Base-by-base conservation (phyloP, 441 rosid species). In the Sinapis alba region DNA sequence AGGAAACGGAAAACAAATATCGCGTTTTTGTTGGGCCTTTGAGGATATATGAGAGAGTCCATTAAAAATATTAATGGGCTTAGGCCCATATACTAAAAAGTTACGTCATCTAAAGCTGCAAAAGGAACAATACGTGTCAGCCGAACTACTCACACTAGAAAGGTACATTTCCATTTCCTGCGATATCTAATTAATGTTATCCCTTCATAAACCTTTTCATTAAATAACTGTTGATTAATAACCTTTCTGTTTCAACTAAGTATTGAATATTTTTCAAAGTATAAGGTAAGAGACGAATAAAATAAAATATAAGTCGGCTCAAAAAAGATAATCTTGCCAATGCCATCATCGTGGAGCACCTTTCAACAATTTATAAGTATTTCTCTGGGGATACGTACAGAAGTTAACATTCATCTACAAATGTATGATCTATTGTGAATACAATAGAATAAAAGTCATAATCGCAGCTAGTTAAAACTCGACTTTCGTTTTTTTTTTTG, bases 61-160 rank as follows among this genome's bases (percentile, higher is more conserved):
- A 27, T 12, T 6, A 28, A 19, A 28, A 20, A 20, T 63, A 3
- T 53, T 3, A 38, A 73, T 73, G 64, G 77, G 63, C 47, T 5
- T 64, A 63, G 18, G 75, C 76, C 63, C 76, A 50, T 50, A 2
- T 47, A 4, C 1, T 30, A 0, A 71, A n/a, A 20, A 24, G 5
- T 8, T 19, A 27, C 74, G n/a, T 24, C 24, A 71, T 28, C 19
- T 20, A 11, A 24, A 57, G 19, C 57, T 58, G 38, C 16, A n/a
- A 56, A 1, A 28, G 5, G n/a, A 69, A 9, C 12, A 7, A n/a
- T 57, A 69, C 65, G 74, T 69, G 65, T 24, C 54, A 69, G 41
- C 38, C 65, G 23, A 34, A 41, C 8, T 23, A 8, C 26, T 53
- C 58, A 9, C 58, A 53, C 58, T 53, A 53, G 6, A 53, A 53